Base-by-base conservation (phyloP, 2,329 filamentous ascomycete genomes). In the Aspergillus tamarii region DNA sequence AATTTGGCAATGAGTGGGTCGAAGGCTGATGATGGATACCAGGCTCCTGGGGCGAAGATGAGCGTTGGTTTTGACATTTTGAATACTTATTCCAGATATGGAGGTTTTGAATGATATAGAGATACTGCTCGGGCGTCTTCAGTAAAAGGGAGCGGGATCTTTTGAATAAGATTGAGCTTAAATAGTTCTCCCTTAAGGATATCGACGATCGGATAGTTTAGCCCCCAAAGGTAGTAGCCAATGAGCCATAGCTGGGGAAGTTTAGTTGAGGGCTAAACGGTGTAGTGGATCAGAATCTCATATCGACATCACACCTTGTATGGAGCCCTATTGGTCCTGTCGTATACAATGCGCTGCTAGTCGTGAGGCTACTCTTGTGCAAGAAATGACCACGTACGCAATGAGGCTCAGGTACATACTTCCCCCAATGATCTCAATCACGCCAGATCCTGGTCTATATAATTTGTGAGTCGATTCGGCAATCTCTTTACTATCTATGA, bases 1-100 rank as follows among this genome's bases (percentile, higher is more conserved):
- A 76, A 64, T 32, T 65, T 62, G 10, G 65, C 59, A 46, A 71
- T 70, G 9, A 76, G 60, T 23, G 72, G 69, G 48, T 69, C 63
- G 60, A 75, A 77, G 5, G 72, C 67, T 1, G 72, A 72, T 32
- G 70, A 57, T 9, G 74, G 73, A 64, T 73, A 75, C 74, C 74
- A 76, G 52, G 74, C 74, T 30, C 74, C 74, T 3, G 74, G 72
- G 32, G 67, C 66, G 60, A 76, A 70, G 63, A 76, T 69, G 7
- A 76, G 63, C 34, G 69, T 71, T 6, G 73, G 72, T 45, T 74
- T 74, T 26, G 32, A 14, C 59, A 61, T 61, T 19, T 11, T 59
- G 3, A 9, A n/a, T 41, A 12, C 7, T 19, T 19, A 7, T 41
- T 41, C 39, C 8, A 2, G 8, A 9, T 41, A 41, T 3, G 19